Evolutionary conservation across 2,329 filamentous ascomycete species (phyloP).

Genomic region (Exophiala mesophila): DNA sequence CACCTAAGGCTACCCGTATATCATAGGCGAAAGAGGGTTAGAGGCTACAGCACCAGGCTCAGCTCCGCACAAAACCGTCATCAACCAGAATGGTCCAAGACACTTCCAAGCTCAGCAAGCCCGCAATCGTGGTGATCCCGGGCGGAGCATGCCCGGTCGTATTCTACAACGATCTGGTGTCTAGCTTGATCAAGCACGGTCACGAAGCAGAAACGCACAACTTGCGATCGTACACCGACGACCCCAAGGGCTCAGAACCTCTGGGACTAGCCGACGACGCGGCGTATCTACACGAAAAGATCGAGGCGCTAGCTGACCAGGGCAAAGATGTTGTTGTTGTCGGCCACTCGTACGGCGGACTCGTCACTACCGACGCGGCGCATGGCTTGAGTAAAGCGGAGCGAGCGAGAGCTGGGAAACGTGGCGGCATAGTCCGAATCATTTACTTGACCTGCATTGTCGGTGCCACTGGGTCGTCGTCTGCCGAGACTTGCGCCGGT

Average conservation of each 20-base stretch:
- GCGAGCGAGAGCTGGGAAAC: slow-evolving; percentile 19
- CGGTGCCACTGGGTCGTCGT: neutral
- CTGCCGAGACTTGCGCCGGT: neutral
- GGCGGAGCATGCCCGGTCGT: neutral
- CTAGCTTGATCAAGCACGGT: neutral
- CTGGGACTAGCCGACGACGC: slow-evolving; percentile 1
- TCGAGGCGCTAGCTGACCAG: slow-evolving; percentile 23
- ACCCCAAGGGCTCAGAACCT: neutral
- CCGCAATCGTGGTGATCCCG: slow-evolving; percentile 1
- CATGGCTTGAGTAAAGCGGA: slow-evolving; percentile 24
- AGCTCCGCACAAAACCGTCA: neutral
- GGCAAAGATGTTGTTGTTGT: slow-evolving; percentile 29
- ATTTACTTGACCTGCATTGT: slow-evolving; percentile 4
- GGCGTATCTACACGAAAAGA: slow-evolving; percentile 1
- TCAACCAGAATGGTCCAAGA: neutral
- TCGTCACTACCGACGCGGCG: slow-evolving; percentile 30
- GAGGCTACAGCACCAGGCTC: neutral
- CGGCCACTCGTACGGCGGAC: slow-evolving; percentile 33
- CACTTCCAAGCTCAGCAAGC: neutral
- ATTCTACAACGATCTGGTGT: slow-evolving; percentile 2
- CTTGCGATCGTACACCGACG: slow-evolving; percentile 1
- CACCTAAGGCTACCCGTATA: neutral
- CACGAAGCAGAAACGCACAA: slow-evolving; percentile 2
- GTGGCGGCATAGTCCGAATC: slow-evolving; percentile 18
- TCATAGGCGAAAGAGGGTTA: neutral